These are phyloP conservation scores for Xerocomellus dryophilus DNA, from an alignment of 768 basidiomycete genomes.

Conservation along the genomic window DNA sequence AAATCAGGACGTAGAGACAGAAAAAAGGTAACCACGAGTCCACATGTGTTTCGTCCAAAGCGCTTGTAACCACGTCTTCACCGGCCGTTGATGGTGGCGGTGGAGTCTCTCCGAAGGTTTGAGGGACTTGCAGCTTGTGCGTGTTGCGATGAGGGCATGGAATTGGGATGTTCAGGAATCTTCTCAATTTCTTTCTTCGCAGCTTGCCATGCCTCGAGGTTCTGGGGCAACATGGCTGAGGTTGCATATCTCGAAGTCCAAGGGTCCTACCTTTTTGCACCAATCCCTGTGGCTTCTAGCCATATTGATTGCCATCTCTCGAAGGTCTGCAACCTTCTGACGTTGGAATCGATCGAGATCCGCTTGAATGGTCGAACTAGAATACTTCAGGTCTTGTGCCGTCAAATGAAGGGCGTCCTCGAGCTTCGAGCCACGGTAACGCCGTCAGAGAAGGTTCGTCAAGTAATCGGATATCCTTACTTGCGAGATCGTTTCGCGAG, in stretches of 20 bases:
- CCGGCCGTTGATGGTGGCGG: constrained; percentile 67
- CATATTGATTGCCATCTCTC: constrained; percentile 91
- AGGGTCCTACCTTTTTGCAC: constrained; percentile 79
- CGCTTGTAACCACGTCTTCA: constrained; percentile 27
- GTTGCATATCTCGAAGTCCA: constrained; percentile 5
- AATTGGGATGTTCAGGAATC: constrained; percentile 90
- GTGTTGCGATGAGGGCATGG: constrained; percentile 42
- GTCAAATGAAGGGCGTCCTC: constrained; percentile 93
- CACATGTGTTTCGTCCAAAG: constrained; percentile 8
- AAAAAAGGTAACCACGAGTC: constrained; percentile 10
- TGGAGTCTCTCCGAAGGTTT: constrained; percentile 59
- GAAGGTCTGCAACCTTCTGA: constrained; percentile 94
- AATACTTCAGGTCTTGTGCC: constrained; percentile 93
- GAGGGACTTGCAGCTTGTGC: constrained; percentile 35
- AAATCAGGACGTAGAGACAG: constrained; percentile 5
- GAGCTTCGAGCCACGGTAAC: constrained; percentile 50
- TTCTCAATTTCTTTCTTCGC: constrained; percentile 88
- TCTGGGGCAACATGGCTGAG: constrained; percentile 48
- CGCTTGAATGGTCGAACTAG: constrained; percentile 93
- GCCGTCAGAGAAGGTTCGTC: constrained; percentile 15
- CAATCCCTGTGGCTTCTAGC: constrained; percentile 90
- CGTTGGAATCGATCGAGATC: constrained; percentile 98
- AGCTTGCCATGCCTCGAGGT: constrained; percentile 96
- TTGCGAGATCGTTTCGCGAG: constrained; percentile 92
- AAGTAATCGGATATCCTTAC: constrained; percentile 41